Evolutionary conservation across 192 early-diverging fungal genomes (phyloP), one percentile per base, ranked within the genome.

Genomic region (Coemansia sp.): DNA sequence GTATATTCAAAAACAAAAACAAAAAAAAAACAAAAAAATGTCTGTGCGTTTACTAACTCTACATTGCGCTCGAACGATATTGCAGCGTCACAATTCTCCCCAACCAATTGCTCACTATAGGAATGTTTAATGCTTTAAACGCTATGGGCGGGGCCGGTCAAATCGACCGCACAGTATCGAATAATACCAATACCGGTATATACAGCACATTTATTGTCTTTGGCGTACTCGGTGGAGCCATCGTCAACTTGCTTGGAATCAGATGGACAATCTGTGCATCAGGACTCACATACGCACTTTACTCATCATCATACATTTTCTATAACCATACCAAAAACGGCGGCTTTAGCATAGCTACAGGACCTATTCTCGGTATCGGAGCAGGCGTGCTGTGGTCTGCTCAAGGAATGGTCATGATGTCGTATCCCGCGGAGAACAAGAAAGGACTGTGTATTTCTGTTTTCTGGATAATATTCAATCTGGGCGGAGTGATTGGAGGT

Each of bases 401-500:
- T 15, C 88, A 90, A 64, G 86, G 91, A 43, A 86, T 88, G 71
- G 89, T 93, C 54, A 90, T 91, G 88, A 85, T 92, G 85, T 87
- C 93, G 41, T 93, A 94, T 74, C 91, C 93, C 12, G 68, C 67
- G 43, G 91, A 93, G 73, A 53, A 82, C 53, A 81, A 88, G 48
- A 92, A 93, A 81, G 91, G 93, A 20, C 86, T 85, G 53, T 91
- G 79, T 79, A 91, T 94, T 61, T 87, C 87, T 39, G 85, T 89
- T 45, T 94, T 94, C 85, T 94, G 93, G 93, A 85, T 88, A 55
- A 88, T 93, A 36, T 94, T 92, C 84, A 90, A 90, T 75, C 70
- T 87, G 60, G 92, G 92, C 65, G 91, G 87, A 43, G 87, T 90
- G 28, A 64, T 94, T 20, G 92, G 92, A 74, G 86, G 87, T 62